Percentiles rank a stretch among this genome's conserved stretches.
These are phyloP conservation scores for Piloderma croceum DNA, from an alignment of 768 basidiomycete species.

Conservation along the genomic window DNA sequence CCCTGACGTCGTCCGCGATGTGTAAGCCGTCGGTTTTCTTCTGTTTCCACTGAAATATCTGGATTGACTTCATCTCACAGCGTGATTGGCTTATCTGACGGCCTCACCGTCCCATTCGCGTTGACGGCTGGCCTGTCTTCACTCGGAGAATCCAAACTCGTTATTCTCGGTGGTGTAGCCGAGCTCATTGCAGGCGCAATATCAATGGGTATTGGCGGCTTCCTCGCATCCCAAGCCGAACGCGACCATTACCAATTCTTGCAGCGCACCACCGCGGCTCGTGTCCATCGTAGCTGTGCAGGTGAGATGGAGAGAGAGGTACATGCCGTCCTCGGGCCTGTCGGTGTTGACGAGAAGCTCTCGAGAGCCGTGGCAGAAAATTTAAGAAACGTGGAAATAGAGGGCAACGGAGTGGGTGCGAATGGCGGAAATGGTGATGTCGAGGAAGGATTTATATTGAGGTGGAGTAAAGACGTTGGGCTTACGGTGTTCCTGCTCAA, in stretches of 20 bases:
- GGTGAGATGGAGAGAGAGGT: constrained; percentile 98
- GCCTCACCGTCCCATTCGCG: constrained; percentile 88
- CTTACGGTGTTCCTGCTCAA: constrained; percentile 91
- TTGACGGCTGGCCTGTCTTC: constrained; percentile 85
- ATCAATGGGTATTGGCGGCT: constrained; percentile 98
- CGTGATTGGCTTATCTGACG: constrained; percentile 87
- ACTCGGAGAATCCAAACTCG: constrained; percentile 84
- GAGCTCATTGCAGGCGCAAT: constrained; percentile 96
- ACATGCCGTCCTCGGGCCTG: constrained; percentile 75
- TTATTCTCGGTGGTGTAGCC: constrained; percentile 89
- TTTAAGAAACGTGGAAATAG: constrained; percentile 62
- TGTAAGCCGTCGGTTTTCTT: constrained; percentile 45
- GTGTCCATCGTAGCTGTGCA: constrained; percentile 83
- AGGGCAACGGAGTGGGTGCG: constrained; percentile 24
- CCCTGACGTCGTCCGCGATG: constrained; percentile 82
- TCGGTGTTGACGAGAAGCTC: constrained; percentile 82
- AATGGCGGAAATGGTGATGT: constrained; percentile 13
- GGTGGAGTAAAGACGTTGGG: constrained; percentile 76
- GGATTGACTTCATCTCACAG: constrained; percentile 31
- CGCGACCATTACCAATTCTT: constrained; percentile 90
- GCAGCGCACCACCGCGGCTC: constrained; percentile 62
- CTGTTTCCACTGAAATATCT: constrained; percentile 10
- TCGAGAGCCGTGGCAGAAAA: constrained; percentile 74
- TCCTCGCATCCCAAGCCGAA: constrained; percentile 95
- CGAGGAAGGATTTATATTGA: constrained; percentile 51